These are phyloP conservation scores for Metarhizium brunneum DNA, from an alignment of 2,329 filamentous ascomycete genomes.

Conservation along the genomic window DNA sequence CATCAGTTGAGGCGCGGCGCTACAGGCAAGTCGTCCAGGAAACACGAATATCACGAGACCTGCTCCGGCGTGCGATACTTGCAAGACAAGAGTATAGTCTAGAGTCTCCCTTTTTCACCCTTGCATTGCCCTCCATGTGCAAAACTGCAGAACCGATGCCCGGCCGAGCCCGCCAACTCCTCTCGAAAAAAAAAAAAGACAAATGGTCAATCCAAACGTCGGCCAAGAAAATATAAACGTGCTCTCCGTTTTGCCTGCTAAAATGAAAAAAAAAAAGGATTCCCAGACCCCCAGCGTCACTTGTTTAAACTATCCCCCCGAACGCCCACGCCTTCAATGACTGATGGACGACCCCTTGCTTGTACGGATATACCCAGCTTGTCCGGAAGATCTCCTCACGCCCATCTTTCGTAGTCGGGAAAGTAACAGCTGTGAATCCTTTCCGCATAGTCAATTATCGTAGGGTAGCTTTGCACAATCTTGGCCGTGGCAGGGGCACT, in stretches of 20 bases:
- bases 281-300: background rate
- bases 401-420: slow-evolving; percentile 41
- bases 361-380: background rate
- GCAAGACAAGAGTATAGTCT: background rate
- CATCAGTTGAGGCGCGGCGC: background rate
- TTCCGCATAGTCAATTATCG: slow-evolving; percentile 43
- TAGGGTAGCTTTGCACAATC: slow-evolving; percentile 36
- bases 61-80: background rate
- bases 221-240: background rate
- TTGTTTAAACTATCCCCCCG: background rate
- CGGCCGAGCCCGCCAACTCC: background rate
- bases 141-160: background rate
- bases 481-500: slow-evolving; percentile 37
- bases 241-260: background rate
- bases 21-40: background rate
- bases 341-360: too few species aligned
- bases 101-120: background rate
- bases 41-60: background rate
- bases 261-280: background rate
- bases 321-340: background rate
- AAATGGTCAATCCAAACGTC: background rate
- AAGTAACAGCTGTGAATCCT: slow-evolving; percentile 49
- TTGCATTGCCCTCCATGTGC: background rate
- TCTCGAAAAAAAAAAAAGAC: background rate
- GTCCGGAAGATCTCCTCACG: background rate